Base-by-base conservation (phyloP, 148 eudicot species). In the Drosera capensis region DNA sequence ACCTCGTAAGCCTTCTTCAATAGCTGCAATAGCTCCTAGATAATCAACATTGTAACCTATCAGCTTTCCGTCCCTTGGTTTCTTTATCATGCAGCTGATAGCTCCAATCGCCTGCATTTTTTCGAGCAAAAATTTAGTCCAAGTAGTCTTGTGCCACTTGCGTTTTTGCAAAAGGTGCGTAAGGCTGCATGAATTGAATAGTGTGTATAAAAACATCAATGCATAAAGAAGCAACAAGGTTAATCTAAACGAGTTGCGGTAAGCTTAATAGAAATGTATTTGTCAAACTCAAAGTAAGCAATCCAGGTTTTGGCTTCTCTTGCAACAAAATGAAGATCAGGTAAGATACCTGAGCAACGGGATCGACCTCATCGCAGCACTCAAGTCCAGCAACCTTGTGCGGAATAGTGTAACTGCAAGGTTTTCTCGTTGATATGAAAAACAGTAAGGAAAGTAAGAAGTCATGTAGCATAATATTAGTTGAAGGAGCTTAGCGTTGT, bases 341-440 rank as follows among this genome's bases (percentile, higher is more conserved):
- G 20, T 15, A 2, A 23, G 8, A 26, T 60, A 67, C 71, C 67
- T 67, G 38, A 28, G 71, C 71, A 40, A 61, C 58, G 7, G 66
- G 71, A 56, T 67, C 71, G 17, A 61, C 71, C 40, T 60, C 71
- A 40, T 67, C 67, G 56, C 62, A 67, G 25, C 71, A 67, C 55
- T 51, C 43, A 39, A 67, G 67, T 21, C 50, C 71, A 51, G 43
- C 71, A 45, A 48, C 54, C 55, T 67, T 67, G 67, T 67, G 71
- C 43, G 71, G 71, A 56, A 67, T 56, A 24, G 71, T 67, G 46
- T 53, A 62, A 49, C 71, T 67, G 63, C 48, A 61, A 1, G 19
- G n/a, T n/a, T n/a, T n/a, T n/a, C n/a, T n/a, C n/a, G n/a, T n/a
- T n/a, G n/a, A n/a, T n/a, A n/a, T n/a, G n/a, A n/a, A n/a, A n/a